A percentile compares a stretch with the other conserved stretches of the same genome.
Conservation (phyloP, 2,329 filamentous ascomycete genomes). For the Periconia macrospinosa region DNA sequence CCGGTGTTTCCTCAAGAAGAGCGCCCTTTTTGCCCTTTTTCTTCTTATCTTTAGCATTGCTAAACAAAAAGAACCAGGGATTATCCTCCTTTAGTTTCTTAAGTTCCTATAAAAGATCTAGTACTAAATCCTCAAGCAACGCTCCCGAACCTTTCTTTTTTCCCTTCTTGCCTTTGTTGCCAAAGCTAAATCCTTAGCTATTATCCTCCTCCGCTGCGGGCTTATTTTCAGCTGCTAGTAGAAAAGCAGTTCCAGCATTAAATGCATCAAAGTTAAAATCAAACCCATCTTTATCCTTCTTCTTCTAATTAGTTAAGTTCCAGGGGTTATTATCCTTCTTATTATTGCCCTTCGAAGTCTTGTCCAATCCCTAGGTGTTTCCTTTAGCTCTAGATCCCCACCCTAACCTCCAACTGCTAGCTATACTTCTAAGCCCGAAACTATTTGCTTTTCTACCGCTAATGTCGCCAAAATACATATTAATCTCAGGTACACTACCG, state of each 20-base stretch:
- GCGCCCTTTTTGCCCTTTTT: constrained; percentile 38
- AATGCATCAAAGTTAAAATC: constrained; percentile 42
- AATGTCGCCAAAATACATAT: constrained; percentile 48
- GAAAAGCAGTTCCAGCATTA: constrained; percentile 13
- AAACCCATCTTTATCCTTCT: constrained; percentile 37
- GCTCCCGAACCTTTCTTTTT: constrained; percentile 30
- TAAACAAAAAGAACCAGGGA: constrained; percentile 29
- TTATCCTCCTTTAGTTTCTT: constrained; percentile 25
- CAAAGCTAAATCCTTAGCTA: constrained; percentile 35
- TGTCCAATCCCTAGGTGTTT: constrained; percentile 28
- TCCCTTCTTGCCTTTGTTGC: constrained; percentile 50
- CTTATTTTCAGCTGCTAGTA: constrained; percentile 23
- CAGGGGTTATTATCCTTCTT: constrained; percentile 34
- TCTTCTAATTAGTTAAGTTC: constrained; percentile 38
- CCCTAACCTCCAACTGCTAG: constrained; percentile 24
- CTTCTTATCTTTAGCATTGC: constrained; percentile 34
- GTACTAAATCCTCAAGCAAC: constrained; percentile 33
- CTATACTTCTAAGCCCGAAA: constrained; percentile 27
- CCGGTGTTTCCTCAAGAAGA: constrained; percentile 21
- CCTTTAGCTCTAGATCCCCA: constrained; percentile 25
- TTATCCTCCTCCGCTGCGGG: constrained; percentile 25
- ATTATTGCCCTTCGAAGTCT: constrained; percentile 24
- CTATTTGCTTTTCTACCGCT: constrained; percentile 25
- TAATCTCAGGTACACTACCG: constrained; percentile 47
- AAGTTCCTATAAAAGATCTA: constrained; percentile 22